Conservation (phyloP, 441 rosid genomes). For the Erodium moschatum region DNA sequence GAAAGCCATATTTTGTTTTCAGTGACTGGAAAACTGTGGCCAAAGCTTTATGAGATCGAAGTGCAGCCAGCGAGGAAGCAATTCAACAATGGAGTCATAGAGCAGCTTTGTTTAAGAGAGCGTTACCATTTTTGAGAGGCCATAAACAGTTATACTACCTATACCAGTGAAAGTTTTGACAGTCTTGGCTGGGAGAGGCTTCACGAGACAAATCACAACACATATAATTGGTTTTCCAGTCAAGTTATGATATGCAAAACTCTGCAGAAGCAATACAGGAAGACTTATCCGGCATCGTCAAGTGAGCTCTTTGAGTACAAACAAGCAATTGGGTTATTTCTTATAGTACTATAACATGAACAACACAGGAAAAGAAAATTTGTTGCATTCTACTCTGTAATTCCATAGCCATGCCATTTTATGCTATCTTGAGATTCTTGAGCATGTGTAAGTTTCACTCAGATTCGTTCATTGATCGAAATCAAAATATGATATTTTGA, state of each 20-base stretch:
- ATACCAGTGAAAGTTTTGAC: not conserved
- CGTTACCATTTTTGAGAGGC: conserved; percentile 17
- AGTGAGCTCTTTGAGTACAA: no score
- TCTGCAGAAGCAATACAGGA: not conserved
- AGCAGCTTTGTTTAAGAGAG: conserved; percentile 40
- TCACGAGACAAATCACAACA: no score
- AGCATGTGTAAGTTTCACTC: no score
- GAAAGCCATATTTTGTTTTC: conserved; percentile 19
- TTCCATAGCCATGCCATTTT: no score
- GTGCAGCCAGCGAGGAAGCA: conserved; percentile 34
- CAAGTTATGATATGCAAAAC: not conserved
- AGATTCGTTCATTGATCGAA: no score
- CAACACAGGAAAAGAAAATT: no score
- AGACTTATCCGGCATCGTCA: not conserved
- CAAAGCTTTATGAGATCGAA: conserved; percentile 72
- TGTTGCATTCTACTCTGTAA: no score
- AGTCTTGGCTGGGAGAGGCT: not conserved
- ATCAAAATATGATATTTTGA: no score
- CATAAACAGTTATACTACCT: conserved; percentile 18
- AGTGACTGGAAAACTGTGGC: conserved; percentile 94
- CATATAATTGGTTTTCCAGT: not conserved
- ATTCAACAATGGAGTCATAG: conserved; percentile 22
- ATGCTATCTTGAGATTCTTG: no score
- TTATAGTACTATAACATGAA: no score
- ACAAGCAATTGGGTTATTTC: no score